Evolutionary conservation across 2,329 filamentous ascomycete species (phyloP).

Genomic region (Fusarium papillatum): DNA sequence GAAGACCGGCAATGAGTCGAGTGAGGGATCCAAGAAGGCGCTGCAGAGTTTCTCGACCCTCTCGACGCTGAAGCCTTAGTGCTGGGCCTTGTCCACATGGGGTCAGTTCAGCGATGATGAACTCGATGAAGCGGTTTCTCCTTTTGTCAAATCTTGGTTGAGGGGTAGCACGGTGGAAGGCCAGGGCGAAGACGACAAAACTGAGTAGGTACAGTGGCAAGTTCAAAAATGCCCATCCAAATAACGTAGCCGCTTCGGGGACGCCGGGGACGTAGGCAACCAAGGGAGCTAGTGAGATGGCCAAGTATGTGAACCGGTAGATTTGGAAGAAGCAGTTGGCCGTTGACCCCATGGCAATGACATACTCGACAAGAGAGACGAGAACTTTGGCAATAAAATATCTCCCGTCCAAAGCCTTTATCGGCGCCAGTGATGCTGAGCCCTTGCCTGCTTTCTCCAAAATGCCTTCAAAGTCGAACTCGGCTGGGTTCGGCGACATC

Average conservation of each 20-base stretch:
- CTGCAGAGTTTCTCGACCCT: background rate
- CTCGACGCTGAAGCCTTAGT: conserved; percentile 2
- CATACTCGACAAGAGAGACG: conserved; percentile 20
- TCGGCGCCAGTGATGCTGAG: background rate
- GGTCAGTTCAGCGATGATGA: conserved; percentile 17
- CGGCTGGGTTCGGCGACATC: conserved; percentile 25
- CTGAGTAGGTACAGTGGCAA: conserved; percentile 22
- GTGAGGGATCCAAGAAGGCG: conserved; percentile 1
- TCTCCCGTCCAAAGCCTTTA: background rate
- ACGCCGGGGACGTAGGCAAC: conserved; percentile 8
- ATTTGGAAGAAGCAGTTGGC: conserved; percentile 22
- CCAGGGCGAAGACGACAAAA: conserved; percentile 22
- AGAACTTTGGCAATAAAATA: conserved; percentile 12
- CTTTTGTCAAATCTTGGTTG: background rate
- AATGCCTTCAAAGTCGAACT: conserved; percentile 19
- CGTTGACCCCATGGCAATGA: conserved; percentile 9
- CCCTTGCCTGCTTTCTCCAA: conserved; percentile 10
- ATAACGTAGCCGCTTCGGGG: conserved; percentile 24
- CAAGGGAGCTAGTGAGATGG: conserved; percentile 20
- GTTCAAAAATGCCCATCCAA: conserved; percentile 25
- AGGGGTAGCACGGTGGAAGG: conserved; percentile 6
- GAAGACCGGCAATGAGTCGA: conserved; percentile 15
- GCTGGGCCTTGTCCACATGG: conserved; percentile 17
- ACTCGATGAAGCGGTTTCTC: background rate
- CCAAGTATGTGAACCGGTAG: conserved; percentile 20